Percentiles rank a stretch among this genome's conserved stretches.
Conservation (phyloP, 495 filamentous ascomycete species). For the Penicillium herquei region DNA sequence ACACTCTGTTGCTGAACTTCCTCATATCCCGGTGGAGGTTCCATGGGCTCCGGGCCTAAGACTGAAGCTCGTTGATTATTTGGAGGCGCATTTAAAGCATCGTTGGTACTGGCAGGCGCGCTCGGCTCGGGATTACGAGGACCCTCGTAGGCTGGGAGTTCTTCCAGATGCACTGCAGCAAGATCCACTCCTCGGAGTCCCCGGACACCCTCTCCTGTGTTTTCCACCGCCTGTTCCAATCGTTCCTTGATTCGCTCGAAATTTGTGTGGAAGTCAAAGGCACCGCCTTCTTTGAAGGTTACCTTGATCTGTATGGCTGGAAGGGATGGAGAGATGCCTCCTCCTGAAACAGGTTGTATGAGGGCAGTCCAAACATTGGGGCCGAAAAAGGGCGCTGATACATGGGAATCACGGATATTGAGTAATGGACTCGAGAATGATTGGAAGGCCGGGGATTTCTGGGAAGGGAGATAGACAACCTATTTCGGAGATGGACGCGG, state of each 20-base stretch:
- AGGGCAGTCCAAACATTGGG: constrained; percentile 86
- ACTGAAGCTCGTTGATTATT: constrained; percentile 17
- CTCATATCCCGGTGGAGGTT: constrained; percentile 91
- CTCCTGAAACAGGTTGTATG: constrained; percentile 75
- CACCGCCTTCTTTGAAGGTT: constrained; percentile 91
- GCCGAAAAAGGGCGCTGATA: constrained; percentile 92
- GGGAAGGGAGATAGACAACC: constrained; percentile 86
- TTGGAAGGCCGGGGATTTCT: constrained; percentile 64
- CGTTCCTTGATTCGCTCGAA: constrained; percentile 86
- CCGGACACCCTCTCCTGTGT: constrained; percentile 51
- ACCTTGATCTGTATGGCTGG: constrained; percentile 74
- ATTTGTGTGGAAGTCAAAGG: constrained; percentile 81
- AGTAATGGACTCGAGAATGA: constrained; percentile 89
- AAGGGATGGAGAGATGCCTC: constrained; percentile 78
- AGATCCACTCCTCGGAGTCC: constrained; percentile 53
- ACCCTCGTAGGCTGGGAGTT: constrained; percentile 75
- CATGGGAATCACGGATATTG: constrained; percentile 82
- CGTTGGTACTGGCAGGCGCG: neutral
- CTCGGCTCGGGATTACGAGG: constrained; percentile 3
- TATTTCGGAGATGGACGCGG: constrained; percentile 25
- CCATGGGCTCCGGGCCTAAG: constrained; percentile 52
- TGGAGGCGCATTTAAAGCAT: constrained; percentile 10
- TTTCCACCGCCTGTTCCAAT: constrained; percentile 73
- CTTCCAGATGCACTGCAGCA: constrained; percentile 67
- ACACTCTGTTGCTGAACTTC: constrained; percentile 82